Evolutionary conservation across 192 early-diverging fungal species (phyloP), one percentile per base, ranked within the genome.

Genomic region (Backusella westeae): DNA sequence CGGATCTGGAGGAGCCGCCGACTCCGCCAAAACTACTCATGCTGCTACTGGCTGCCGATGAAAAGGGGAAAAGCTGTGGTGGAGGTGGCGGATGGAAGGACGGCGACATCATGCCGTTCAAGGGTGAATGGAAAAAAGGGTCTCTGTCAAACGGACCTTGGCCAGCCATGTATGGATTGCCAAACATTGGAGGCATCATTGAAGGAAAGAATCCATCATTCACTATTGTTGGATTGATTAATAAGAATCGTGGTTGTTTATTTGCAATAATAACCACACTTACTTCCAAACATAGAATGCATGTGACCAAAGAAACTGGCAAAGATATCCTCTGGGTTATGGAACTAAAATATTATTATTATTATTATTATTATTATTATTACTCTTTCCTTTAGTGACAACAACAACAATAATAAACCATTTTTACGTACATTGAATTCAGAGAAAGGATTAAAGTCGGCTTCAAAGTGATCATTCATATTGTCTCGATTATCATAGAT

Each of bases 371-470:
- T 38, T 38, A 38, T 38, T 38, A 38, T 38, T 38, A 38, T 38
- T 38, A 38, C 38, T 38, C 38, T 38, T 38, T 38, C 38, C 38
- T 38, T 38, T 38, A 29, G 29, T 29, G 7, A 10, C 38, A 10
- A 39, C 38, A 39, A 39, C 1, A 39, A 39, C 1, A 38, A 38
- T 36, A 39, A 46, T 44, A 12, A 34, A 29, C 9, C 14, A 4
- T 32, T 70, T 70, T 71, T 41, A 39, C 42, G 41, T 71, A 71
- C 70, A 32, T 71, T 39, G 39, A 71, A 71, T 71, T 44, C 70
- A 49, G 39, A 21, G 42, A 71, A 71, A 32, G 39, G 39, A 14
- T 69, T 41, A n/a, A 34, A 32, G 7, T 71, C 39, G 1, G 42
- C 41, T 17, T 71, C 21, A 32, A 23, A 41, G 3, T 49, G 21